Evolutionary conservation across 2,329 filamentous ascomycete genomes (phyloP).

Genomic region (Tolypocladium capitatum): DNA sequence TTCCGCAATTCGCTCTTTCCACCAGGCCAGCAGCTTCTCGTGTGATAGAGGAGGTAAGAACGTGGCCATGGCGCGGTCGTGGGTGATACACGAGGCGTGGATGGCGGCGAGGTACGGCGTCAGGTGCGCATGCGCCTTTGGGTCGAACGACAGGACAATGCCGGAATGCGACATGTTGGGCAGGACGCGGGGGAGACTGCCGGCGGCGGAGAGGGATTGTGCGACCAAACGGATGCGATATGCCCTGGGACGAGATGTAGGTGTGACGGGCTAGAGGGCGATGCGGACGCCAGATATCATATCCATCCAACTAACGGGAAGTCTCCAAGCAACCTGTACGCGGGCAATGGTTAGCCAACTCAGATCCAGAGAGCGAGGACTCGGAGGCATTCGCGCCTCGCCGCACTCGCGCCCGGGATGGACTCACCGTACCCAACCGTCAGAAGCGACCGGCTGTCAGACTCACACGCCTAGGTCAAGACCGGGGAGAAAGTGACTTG

Average conservation of each 20-base stretch:
- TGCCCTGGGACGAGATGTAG: background rate
- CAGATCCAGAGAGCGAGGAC: background rate
- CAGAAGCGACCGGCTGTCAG: background rate
- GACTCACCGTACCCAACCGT: background rate
- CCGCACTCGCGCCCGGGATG: background rate
- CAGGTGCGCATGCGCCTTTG: conserved; percentile 33
- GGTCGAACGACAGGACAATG: conserved; percentile 28
- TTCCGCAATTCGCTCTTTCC: conserved; percentile 39
- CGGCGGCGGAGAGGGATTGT: background rate
- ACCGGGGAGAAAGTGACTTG: background rate
- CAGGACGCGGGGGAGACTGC: background rate
- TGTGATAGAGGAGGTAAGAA: conserved; percentile 47
- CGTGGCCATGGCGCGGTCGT: conserved; percentile 41
- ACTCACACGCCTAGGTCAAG: background rate
- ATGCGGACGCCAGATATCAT: background rate
- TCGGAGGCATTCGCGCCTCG: background rate
- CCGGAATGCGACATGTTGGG: conserved; percentile 17
- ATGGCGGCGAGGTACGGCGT: conserved; percentile 43
- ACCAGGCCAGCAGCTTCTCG: conserved; percentile 42
- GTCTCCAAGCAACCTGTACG: background rate
- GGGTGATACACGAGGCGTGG: conserved; percentile 44
- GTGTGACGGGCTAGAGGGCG: no score
- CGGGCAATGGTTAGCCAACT: background rate
- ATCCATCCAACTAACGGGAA: background rate
- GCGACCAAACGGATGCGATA: background rate